Base-by-base conservation (phyloP, 1,139 yeast species). In the Hyphopichia wangnamkhiaoensis region DNA sequence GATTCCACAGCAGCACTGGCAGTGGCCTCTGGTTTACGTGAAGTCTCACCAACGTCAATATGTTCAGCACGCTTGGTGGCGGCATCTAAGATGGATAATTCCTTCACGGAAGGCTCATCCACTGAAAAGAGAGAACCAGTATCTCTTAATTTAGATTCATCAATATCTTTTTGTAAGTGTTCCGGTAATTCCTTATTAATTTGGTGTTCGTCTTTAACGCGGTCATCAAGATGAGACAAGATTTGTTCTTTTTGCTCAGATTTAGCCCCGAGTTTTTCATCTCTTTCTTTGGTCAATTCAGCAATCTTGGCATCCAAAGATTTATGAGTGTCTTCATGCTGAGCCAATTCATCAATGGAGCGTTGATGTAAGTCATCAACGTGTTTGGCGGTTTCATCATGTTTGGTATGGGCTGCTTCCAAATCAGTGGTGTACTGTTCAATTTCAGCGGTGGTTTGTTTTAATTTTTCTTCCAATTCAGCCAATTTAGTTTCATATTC, bases 181-280 rank as follows among this genome's bases (percentile, higher is more conserved):
- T 73, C 79, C 12, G 84, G 84, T 46, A 76, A 69, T 46, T 70
- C 76, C 17, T 50, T 55, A 49, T 77, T 76, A 47, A 78, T 72
- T 41, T 57, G 63, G 46, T 68, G 71, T 47, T 71, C 77, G 31
- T 65, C 71, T 46, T 63, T 64, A 21, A 71, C 71, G 49, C 58
- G 56, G 29, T 61, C 62, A 27, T 68, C 67, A 28, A 71, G 47
- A 13, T 58, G 56, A 16, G 44, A 45, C 48, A 59, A 54, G 41
- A 72, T 71, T 24, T 61, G 66, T 29, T 58, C 50, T 56, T 69
- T 70, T 45, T 66, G 59, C 14, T 50, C 31, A 19, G 54, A 52
- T 54, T 71, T 71, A 29, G 58, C 54, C 12, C 46, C 49, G 30
- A 58, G 43, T 42, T 68, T 61, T 16, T 54, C 52, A 33, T 60